These are phyloP conservation scores for Eimeria praecox DNA, from an alignment of 169 alveolate genomes.

Conservation along the genomic window DNA sequence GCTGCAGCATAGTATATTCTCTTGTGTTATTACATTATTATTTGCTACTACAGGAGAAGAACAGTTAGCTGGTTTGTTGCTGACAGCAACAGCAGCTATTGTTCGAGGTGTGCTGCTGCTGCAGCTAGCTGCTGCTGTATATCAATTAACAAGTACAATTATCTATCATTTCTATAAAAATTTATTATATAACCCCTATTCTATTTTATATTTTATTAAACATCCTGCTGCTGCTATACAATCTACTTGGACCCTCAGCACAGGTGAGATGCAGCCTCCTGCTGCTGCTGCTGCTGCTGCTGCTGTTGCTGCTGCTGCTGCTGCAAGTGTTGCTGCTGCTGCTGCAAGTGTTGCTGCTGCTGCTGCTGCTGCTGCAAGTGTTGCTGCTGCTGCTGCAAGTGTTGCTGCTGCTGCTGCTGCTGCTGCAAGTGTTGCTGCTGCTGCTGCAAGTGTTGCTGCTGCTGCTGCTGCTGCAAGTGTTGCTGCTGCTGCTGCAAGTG, in stretches of 20 bases:
- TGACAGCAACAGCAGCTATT: slow-evolving; percentile 24
- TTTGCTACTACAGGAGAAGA: slow-evolving; percentile 34
- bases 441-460: background rate
- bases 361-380: background rate
- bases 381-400: too few relatives aligned
- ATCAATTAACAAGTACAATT: slow-evolving; percentile 2
- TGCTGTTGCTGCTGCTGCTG: background rate
- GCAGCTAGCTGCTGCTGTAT: slow-evolving; percentile 36
- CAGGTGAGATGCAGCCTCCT: slow-evolving; percentile 56
- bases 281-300: background rate
- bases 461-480: background rate
- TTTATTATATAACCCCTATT: background rate
- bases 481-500: background rate
- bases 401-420: background rate
- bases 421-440: background rate
- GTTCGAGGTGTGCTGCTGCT: slow-evolving; percentile 33
- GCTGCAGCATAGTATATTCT: slow-evolving; percentile 53
- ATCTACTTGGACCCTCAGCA: slow-evolving; percentile 46
- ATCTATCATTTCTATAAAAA: background rate
- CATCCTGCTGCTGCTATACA: slow-evolving; percentile 39
- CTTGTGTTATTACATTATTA: slow-evolving; percentile 9
- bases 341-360: background rate
- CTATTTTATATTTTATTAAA: background rate
- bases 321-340: background rate
- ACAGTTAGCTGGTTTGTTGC: slow-evolving; percentile 47